Evolutionary conservation across 352 stramenopile species (phyloP).

Genomic region (Phytophthora uliginosa): DNA sequence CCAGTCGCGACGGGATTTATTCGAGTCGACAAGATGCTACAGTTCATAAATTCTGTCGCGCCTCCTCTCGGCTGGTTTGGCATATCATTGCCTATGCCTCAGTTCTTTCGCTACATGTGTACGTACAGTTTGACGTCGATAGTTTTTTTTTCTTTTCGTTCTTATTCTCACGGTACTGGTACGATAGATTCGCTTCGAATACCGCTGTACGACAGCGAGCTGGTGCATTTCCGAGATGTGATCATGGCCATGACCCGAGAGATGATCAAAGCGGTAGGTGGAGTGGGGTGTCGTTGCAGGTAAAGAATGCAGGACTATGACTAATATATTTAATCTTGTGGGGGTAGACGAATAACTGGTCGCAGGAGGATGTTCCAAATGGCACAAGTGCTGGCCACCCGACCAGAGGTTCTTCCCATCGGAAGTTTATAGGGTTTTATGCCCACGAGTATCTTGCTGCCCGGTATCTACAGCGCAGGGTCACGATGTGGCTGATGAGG

Average conservation of each 20-base stretch:
- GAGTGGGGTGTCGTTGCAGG: not conserved
- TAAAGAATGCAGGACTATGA: not conserved
- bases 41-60: conserved; percentile 74
- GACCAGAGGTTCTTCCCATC: conserved; percentile 3
- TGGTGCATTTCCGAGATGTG: conserved; percentile 88
- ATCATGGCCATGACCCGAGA: conserved; percentile 73
- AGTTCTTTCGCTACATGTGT: conserved; percentile 59
- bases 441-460: conserved; percentile 73
- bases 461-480: conserved; percentile 52
- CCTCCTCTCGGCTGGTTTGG: conserved; percentile 70
- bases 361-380: not conserved
- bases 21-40: conserved; percentile 63
- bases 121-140: conserved; percentile 14
- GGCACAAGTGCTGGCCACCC: conserved; percentile 15
- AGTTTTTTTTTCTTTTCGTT: not conserved
- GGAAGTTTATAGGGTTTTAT: conserved; percentile 53
- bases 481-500: conserved; percentile 54
- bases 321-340: not conserved
- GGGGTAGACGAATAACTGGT: conserved; percentile 5
- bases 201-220: conserved; percentile 78
- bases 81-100: conserved; percentile 37
- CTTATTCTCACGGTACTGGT: not conserved
- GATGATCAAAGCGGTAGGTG: conserved; percentile 67
- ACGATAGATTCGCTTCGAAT: conserved; percentile 59
- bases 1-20: conserved; percentile 86